Evolutionary conservation across 2,329 filamentous ascomycete genomes (phyloP).

Genomic region (Thielaviopsis punctulata): DNA sequence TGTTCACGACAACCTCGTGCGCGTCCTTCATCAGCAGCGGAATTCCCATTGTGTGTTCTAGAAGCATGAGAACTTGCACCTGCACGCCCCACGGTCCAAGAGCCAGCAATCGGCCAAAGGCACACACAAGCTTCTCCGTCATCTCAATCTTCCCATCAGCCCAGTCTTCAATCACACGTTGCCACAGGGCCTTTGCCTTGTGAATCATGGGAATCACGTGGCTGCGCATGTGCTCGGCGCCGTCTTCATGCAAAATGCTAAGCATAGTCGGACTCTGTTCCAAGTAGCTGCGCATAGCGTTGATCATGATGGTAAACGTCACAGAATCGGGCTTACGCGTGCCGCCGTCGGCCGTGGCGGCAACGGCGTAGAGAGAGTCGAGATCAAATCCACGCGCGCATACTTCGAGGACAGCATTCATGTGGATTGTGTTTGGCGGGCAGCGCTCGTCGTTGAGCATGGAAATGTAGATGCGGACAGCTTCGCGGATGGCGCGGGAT

Average conservation of each 20-base stretch:
- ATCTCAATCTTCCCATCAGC: constrained; percentile 48
- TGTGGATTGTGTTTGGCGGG: constrained; percentile 61
- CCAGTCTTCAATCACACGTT: constrained; percentile 65
- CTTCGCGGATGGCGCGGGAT: constrained; percentile 45
- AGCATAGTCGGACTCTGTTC: constrained; percentile 14
- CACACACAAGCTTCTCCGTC: constrained; percentile 62
- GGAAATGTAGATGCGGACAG: constrained; percentile 59
- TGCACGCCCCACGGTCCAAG: constrained; percentile 45
- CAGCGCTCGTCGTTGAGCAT: constrained; percentile 49
- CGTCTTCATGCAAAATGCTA: constrained; percentile 13
- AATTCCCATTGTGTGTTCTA: constrained; percentile 71
- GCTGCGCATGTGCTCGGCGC: constrained; percentile 5
- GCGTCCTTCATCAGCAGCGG: constrained; percentile 31
- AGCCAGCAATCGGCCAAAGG: constrained; percentile 67
- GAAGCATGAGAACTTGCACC: constrained; percentile 53
- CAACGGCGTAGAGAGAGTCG: constrained; percentile 64
- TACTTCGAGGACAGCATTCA: constrained; percentile 74
- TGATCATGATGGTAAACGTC: constrained; percentile 73
- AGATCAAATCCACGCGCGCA: constrained; percentile 60
- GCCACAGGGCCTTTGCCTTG: constrained; percentile 65
- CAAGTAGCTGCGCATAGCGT: constrained; percentile 44
- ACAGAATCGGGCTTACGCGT: constrained; percentile 43
- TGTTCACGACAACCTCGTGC: constrained; percentile 1
- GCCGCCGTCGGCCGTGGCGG: constrained; percentile 50
- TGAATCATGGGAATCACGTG: constrained; percentile 11